Evolutionary conservation across 306 rosid species (phyloP).

Genomic region (Datisca glomerata): DNA sequence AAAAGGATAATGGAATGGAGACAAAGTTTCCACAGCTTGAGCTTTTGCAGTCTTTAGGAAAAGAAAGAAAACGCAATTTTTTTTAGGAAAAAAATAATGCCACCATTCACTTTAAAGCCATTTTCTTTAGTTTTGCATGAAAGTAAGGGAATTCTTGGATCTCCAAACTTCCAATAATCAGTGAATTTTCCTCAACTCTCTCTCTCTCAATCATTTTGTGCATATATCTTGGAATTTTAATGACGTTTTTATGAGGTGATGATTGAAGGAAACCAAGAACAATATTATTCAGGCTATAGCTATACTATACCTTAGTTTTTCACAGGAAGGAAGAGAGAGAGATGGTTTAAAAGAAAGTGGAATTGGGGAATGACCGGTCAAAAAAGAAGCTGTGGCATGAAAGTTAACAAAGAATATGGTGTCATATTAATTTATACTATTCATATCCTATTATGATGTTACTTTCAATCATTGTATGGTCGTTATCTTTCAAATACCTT

Average conservation of each 20-base stretch:
- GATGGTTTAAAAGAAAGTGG: constrained; percentile 13
- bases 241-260: constrained; percentile 3
- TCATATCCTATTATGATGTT: constrained; percentile 14
- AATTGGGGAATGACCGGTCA: constrained; percentile 55
- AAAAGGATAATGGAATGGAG: constrained; percentile 39
- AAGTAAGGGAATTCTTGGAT: constrained; percentile 87
- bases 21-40: constrained; percentile 73
- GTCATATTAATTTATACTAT: constrained; percentile 6
- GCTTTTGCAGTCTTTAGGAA: constrained; percentile 74
- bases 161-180: constrained; percentile 55
- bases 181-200: constrained; percentile 20
- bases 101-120: constrained; percentile 27
- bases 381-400: constrained; percentile 34
- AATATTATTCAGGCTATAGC: too few species aligned
- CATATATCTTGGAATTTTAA: neutral
- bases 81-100: constrained; percentile 10
- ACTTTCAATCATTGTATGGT: constrained; percentile 22
- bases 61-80: constrained; percentile 19
- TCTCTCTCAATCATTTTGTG: constrained; percentile 8
- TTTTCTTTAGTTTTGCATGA: constrained; percentile 39
- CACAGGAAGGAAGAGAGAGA: constrained; percentile 15
- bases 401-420: constrained; percentile 31
- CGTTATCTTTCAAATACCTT: constrained; percentile 6
- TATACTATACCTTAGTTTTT: too few species aligned
- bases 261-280: constrained; percentile 7